Percentiles rank a stretch among this genome's conserved stretches.
These are phyloP conservation scores for Ceratocystis eucalypticola DNA, from an alignment of 2,329 filamentous ascomycete genomes.

Conservation along the genomic window DNA sequence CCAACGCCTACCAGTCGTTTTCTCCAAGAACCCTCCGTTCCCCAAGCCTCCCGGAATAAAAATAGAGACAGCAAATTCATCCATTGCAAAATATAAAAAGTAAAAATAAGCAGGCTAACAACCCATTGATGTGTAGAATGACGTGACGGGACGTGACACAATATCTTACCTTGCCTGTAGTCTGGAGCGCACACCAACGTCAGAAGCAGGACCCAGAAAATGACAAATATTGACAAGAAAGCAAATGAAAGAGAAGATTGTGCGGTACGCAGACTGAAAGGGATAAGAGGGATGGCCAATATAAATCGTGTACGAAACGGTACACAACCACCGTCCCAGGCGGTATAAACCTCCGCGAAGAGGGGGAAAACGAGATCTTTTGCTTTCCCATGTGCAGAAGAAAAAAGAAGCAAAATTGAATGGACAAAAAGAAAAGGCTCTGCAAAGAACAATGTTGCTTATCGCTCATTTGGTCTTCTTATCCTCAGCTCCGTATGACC, in stretches of 20 bases:
- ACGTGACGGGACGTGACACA: background rate
- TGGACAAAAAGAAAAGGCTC: background rate
- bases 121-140: background rate
- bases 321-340: background rate
- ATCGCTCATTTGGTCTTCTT: conserved; percentile 35
- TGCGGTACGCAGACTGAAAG: background rate
- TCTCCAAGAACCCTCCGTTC: background rate
- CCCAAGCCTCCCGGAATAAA: background rate
- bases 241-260: background rate
- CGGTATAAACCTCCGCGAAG: background rate
- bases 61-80: background rate
- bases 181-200: background rate
- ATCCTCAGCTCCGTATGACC: conserved; percentile 32
- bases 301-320: background rate
- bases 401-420: background rate
- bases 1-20: conserved; percentile 1
- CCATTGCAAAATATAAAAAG: background rate
- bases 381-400: background rate
- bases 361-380: background rate
- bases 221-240: background rate
- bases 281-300: background rate
- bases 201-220: background rate
- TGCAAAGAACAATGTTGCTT: conserved; percentile 2
- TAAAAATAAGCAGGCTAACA: background rate
- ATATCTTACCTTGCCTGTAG: background rate